phyloP scores from a whole-genome alignment of 1,284 basidiomycete species.

The Coniferiporia weirii region DNA sequence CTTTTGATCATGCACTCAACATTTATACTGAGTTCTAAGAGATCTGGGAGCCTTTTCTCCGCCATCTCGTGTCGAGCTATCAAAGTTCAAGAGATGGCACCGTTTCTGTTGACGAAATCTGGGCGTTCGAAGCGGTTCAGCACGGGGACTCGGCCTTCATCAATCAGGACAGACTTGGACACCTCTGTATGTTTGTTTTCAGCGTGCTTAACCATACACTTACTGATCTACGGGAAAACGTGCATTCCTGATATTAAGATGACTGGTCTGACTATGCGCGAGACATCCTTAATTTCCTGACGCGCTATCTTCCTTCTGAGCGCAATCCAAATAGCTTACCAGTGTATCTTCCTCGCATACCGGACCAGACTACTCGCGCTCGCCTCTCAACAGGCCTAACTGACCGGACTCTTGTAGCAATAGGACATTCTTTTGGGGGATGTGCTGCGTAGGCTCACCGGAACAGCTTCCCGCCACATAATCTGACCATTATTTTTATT shows the following conservation, averaged over 20 bases:
- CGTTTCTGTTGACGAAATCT: constrained; percentile 45
- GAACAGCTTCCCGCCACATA: background rate
- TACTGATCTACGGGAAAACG: background rate
- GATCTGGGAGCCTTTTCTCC: constrained; percentile 32
- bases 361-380: constrained; percentile 41
- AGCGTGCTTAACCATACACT: too few species aligned
- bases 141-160: constrained; percentile 50
- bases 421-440: constrained; percentile 53
- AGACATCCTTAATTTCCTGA: constrained; percentile 45
- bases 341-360: constrained; percentile 16
- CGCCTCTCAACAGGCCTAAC: constrained; percentile 32
- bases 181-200: constrained; percentile 31
- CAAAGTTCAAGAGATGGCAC: background rate
- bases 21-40: constrained; percentile 13
- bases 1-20: background rate
- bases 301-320: constrained; percentile 33
- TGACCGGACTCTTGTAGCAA: constrained; percentile 42
- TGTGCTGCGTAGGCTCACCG: constrained; percentile 34
- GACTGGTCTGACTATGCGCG: constrained; percentile 48
- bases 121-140: constrained; percentile 50
- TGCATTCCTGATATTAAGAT: constrained; percentile 25
- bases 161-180: constrained; percentile 42
- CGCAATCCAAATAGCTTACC: background rate
- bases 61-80: constrained; percentile 18
- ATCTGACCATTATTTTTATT: background rate